Evolutionary conservation across 2,329 filamentous ascomycete genomes (phyloP), one percentile per base, ranked within the genome.

Genomic region (Paecilomyces fulvus): DNA sequence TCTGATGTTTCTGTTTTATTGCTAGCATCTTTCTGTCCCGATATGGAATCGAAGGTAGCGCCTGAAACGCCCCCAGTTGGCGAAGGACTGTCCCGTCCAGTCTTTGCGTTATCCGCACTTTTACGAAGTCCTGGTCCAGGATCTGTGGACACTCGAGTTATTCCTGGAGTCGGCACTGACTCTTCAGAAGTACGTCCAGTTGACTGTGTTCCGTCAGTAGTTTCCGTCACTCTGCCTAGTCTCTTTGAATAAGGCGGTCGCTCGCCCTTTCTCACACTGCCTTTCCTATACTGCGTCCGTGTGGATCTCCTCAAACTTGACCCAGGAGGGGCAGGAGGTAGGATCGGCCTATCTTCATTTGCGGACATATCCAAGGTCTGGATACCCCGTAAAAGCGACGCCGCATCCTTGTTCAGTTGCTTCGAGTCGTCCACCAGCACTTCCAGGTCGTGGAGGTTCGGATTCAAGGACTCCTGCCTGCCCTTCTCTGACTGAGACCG

Each of bases 271-370:
- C 88, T 86, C 60, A 96, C 72, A 75, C 92, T 96, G 31, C 92
- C 92, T 57, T 89, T 90, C 65, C 92, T 81, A 71, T 97, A 97
- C 25, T 89, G 92, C 4, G 94, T 99, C 55, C 90, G 83, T 20
- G 91, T 99, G 11, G 94, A 96, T 59, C 94, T 84, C 64, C 94
- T 87, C 52, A 99, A 76, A 30, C 90, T 89, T 71, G 87, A 85
- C 3, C 90, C 90, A 1, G 85, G 85, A 20, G 87, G 75, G 56
- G 82, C 85, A 56, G 87, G 83, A 1, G 91, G 89, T 48, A 97
- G 76, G 60, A 97, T 96, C 6, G 92, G 91, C 76, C 88, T 86
- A 68, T 97, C 92, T 46, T 90, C 89, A 21, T 73, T 63, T 66
- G 68, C 72, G 63, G 65, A 72, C 61, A 65, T 80, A 73, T 54